Conservation (phyloP, 768 basidiomycete species). For the Pulveroboletus sp. region DNA sequence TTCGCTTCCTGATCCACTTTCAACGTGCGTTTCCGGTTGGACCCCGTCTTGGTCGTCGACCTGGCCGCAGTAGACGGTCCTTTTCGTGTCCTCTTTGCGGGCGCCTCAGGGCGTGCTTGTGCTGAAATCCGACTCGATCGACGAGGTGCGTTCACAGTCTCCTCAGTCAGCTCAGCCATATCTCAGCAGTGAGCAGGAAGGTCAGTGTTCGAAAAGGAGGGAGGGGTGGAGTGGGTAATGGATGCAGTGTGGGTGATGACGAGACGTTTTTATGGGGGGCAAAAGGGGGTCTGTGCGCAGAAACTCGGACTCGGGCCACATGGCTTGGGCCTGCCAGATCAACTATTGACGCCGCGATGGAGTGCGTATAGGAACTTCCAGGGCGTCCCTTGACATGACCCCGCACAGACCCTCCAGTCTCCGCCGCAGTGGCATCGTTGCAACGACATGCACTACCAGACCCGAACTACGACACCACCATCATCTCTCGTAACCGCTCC, state of each 20-base stretch:
- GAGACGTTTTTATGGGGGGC: slow-evolving; percentile 7
- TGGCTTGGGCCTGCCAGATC: slow-evolving; percentile 16
- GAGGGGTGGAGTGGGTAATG: neutral
- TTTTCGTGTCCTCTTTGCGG: slow-evolving; percentile 13
- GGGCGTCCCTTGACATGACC: neutral
- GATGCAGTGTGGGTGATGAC: slow-evolving; percentile 1
- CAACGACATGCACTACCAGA: no score
- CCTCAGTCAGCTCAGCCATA: slow-evolving; percentile 12
- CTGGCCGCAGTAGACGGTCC: slow-evolving; percentile 15
- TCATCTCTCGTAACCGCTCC: slow-evolving; percentile 13
- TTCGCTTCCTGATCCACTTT: slow-evolving; percentile 18
- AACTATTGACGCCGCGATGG: slow-evolving; percentile 16
- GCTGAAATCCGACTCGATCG: slow-evolving; percentile 55
- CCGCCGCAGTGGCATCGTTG: no score
- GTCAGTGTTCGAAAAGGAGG: neutral
- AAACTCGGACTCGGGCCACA: slow-evolving; percentile 15
- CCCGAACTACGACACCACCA: neutral
- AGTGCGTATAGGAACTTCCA: neutral
- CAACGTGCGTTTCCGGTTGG: slow-evolving; percentile 33
- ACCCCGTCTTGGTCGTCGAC: slow-evolving; percentile 30
- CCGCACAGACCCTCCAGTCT: neutral
- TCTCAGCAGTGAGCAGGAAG: no score
- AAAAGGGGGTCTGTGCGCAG: slow-evolving; percentile 22
- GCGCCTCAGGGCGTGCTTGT: slow-evolving; percentile 37
- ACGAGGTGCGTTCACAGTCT: slow-evolving; percentile 36